Evolutionary conservation across 306 rosid genomes (phyloP).

Genomic region (Casuarina equisetifolia): DNA sequence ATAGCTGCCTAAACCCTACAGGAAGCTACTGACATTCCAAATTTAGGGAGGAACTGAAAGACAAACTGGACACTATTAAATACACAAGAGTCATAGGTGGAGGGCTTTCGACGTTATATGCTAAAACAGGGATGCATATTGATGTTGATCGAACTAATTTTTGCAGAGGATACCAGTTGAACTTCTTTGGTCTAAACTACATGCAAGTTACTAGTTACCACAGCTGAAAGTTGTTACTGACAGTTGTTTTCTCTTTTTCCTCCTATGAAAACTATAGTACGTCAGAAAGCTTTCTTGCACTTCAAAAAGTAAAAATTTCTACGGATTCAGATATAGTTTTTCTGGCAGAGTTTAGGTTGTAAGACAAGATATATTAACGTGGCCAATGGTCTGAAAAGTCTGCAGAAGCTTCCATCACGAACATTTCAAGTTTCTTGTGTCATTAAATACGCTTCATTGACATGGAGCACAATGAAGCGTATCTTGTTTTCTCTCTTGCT

Average conservation of each 20-base stretch:
- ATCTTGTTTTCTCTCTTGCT: slow-evolving; percentile 1
- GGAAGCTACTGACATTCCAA: not conserved
- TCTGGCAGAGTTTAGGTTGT: not conserved
- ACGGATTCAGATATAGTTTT: not conserved
- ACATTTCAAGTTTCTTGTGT: not conserved
- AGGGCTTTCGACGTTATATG: no score
- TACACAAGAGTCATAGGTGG: no score
- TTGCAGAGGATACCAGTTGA: no score
- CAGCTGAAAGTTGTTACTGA: no score
- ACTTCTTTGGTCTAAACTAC: no score
- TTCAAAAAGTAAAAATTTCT: no score
- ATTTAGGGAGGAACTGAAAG: not conserved
- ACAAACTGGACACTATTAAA: not conserved
- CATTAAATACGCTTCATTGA: not conserved
- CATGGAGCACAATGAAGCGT: not conserved
- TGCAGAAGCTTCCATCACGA: slow-evolving; percentile 12
- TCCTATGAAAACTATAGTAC: no score
- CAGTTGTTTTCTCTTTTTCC: no score
- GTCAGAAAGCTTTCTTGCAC: no score
- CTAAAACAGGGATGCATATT: no score
- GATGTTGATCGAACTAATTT: no score
- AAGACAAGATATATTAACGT: not conserved
- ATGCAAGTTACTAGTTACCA: not conserved
- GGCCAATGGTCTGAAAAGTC: slow-evolving; percentile 15
- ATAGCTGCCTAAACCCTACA: not conserved